Evolutionary conservation across 495 filamentous ascomycete genomes (phyloP).

Genomic region (Neurospora sp.): DNA sequence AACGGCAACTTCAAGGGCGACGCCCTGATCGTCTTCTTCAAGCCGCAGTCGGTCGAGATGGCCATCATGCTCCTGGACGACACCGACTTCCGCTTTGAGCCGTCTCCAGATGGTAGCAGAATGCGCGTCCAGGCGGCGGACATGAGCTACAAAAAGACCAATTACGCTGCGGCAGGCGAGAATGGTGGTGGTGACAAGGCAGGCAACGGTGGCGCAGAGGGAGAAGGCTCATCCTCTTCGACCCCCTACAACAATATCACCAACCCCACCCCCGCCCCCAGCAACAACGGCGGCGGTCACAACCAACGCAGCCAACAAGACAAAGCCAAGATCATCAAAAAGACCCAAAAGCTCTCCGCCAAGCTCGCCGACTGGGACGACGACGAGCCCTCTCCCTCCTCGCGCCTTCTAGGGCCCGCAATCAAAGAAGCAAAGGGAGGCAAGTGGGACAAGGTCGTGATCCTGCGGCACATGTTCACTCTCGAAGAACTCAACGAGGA

Average conservation of each 20-base stretch:
- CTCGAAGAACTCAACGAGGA: constrained; percentile 78
- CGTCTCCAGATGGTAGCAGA: constrained; percentile 35
- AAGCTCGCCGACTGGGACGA: constrained; percentile 92
- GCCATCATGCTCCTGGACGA: constrained; percentile 91
- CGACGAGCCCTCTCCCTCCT: constrained; percentile 43
- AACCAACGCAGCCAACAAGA: constrained; percentile 44
- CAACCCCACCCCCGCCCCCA: constrained; percentile 14
- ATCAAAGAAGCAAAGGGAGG: constrained; percentile 40
- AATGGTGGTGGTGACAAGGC: neutral
- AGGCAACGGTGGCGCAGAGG: constrained; percentile 18
- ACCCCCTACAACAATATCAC: constrained; percentile 35
- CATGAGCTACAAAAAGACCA: constrained; percentile 70
- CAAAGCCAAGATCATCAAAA: constrained; percentile 78
- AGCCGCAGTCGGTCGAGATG: constrained; percentile 77
- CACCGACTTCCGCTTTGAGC: constrained; percentile 59
- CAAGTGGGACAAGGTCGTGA: constrained; percentile 68
- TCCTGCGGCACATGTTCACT: constrained; percentile 93
- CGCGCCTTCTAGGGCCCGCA: neutral
- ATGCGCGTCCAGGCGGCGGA: constrained; percentile 84
- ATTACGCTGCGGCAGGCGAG: constrained; percentile 25
- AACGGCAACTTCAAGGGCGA: constrained; percentile 85
- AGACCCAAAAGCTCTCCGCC: constrained; percentile 78
- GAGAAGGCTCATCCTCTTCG: constrained; percentile 7
- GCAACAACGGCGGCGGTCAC: constrained; percentile 10
- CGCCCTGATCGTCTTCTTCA: constrained; percentile 86